Percentiles rank a stretch among this genome's conserved stretches.
Evolutionary conservation across 805 yeast genomes (phyloP).

Genomic region (Sporopachydermia lactativora): DNA sequence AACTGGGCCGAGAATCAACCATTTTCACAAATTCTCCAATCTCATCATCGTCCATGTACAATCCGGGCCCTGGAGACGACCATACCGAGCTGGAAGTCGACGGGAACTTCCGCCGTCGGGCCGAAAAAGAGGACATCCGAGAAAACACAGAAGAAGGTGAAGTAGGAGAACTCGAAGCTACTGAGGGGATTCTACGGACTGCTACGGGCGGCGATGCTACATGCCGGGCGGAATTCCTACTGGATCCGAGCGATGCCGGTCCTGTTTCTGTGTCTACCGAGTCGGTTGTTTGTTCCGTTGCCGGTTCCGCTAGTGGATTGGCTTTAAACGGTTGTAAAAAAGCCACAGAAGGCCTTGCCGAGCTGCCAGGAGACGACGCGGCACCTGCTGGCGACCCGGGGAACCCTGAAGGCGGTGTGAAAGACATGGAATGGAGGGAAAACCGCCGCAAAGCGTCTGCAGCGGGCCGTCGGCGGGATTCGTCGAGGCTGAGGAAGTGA

Average conservation of each 20-base stretch:
- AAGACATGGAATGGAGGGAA: constrained; percentile 2
- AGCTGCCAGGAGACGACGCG: background rate
- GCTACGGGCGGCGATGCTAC: constrained; percentile 5
- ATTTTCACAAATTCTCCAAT: constrained; percentile 56
- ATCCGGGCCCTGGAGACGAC: constrained; percentile 25
- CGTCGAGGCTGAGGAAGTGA: constrained; percentile 39
- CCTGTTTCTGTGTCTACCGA: background rate
- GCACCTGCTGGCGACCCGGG: constrained; percentile 5
- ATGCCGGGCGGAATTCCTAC: constrained; percentile 10
- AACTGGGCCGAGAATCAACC: constrained; percentile 50
- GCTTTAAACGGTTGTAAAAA: constrained; percentile 47
- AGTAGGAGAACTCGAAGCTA: constrained; percentile 3
- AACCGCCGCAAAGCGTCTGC: constrained; percentile 2
- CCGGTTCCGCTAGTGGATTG: constrained; percentile 37
- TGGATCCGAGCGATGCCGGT: background rate
- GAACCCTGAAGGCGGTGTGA: background rate
- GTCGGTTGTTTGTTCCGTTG: background rate
- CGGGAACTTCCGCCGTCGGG: constrained; percentile 17
- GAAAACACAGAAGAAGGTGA: constrained; percentile 1
- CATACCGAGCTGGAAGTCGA: constrained; percentile 16
- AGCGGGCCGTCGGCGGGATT: constrained; percentile 7
- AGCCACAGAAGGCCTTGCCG: constrained; percentile 19
- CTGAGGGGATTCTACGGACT: background rate
- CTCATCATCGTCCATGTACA: constrained; percentile 37
- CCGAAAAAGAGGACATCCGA: constrained; percentile 16